Base-by-base conservation (phyloP, 2,329 filamentous ascomycete species). In the Aspergillus pseudoviridinutans region DNA sequence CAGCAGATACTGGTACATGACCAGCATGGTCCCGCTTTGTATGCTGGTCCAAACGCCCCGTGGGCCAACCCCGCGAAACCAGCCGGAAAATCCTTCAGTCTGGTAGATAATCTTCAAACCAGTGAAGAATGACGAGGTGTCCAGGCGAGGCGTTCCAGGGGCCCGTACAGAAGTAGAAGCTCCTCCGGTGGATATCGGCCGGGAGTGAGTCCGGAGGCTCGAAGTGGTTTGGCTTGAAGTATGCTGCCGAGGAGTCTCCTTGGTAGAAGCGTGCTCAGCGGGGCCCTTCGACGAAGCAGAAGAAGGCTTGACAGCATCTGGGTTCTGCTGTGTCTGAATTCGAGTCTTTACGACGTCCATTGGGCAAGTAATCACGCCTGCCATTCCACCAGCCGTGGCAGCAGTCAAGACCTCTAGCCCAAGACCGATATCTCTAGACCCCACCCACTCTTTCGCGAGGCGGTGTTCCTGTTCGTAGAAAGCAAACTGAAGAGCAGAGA, bases 331-430 rank as follows among this genome's bases (percentile, higher is more conserved):
- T 0, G 94, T 99, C 74, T 99, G 95, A 35, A 97, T 88, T 54
- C 94, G 84, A 0, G 94, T 99, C 78, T 99, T 99, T 60, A 99
- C 93, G 5, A 99, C 94, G 69, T 99, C 94, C 61, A 99, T 84
- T 1, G 94, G 94, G 68, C 94, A 97, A 1, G 94, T 99, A 14
- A 99, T 86, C 7, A 96, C 90, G 53, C 94, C 94, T 1, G 94
- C 94, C 73, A 97, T 85, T 42, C 93, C 93, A 65, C 94, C 94
- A 5, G 94, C 95, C 3, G 87, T 88, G 3, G 90, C 92, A 17
- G 92, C 94, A 0, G 94, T 99, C 14, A 95, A 74, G 25, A 97
- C 88, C 72, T 99, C 94, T 41, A 97, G 74, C 0, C 87, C 82
- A 35, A 95, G 76, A 0, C 94, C 94, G 54, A 99, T 95, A 58